These are phyloP conservation scores for Oryza brachyantha DNA, from an alignment of 176 grass and related monocot species.

Conservation along the genomic window DNA sequence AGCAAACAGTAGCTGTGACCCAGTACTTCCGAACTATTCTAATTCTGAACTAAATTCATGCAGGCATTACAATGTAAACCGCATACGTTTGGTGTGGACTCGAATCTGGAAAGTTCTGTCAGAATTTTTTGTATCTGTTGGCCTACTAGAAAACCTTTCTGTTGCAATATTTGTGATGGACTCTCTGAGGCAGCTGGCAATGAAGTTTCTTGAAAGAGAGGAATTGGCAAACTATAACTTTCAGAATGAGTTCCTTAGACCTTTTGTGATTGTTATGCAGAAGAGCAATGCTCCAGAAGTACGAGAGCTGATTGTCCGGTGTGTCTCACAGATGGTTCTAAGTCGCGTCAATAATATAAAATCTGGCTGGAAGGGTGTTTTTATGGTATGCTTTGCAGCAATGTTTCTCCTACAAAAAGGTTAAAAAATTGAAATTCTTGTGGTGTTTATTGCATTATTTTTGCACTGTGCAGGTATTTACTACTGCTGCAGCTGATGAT, in stretches of 20 bases:
- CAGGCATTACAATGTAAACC: constrained; percentile 97
- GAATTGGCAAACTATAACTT: constrained; percentile 97
- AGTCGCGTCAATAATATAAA: constrained; percentile 93
- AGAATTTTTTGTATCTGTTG: constrained; percentile 96
- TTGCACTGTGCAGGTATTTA: constrained; percentile 64
- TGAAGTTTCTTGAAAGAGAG: constrained; percentile 98
- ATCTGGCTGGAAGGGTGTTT: constrained; percentile 97
- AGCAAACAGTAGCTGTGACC: constrained; percentile 24
- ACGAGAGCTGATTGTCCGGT: constrained; percentile 89
- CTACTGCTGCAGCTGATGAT: constrained; percentile 69
- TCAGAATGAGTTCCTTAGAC: constrained; percentile 94
- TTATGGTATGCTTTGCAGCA: constrained; percentile 55
- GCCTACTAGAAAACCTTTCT: constrained; percentile 90
- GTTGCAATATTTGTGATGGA: constrained; percentile 99
- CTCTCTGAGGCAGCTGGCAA: constrained; percentile 84
- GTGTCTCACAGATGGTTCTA: constrained; percentile 97
- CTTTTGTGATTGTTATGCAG: constrained; percentile 93
- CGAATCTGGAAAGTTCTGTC: constrained; percentile 91
- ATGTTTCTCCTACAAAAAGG: background rate
- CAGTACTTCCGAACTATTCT: constrained; percentile 17
- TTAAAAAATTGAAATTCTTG: background rate
- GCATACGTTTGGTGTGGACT: constrained; percentile 91
- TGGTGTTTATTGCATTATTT: constrained; percentile 25
- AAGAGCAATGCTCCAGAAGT: constrained; percentile 82
- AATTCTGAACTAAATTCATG: constrained; percentile 38